phyloP scores from a whole-genome alignment of 805 yeast species.

The Starmera dryadoides region DNA sequence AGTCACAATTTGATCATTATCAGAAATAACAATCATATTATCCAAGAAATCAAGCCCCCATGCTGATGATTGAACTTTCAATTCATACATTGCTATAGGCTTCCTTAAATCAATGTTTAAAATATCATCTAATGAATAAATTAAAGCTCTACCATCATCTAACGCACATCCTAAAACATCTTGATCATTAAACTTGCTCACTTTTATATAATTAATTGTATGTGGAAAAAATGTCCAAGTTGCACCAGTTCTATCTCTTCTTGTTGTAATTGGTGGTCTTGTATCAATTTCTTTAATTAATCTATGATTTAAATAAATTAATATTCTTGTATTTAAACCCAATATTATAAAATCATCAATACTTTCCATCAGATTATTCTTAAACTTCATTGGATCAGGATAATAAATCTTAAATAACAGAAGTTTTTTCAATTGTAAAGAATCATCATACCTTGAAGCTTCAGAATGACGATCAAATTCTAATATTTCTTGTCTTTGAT shows the following conservation, averaged over 20 bases:
- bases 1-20: slow-evolving; percentile 42
- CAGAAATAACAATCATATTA: slow-evolving; percentile 40
- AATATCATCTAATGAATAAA: slow-evolving; percentile 29
- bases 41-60: slow-evolving; percentile 56
- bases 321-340: slow-evolving; percentile 7
- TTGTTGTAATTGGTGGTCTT: slow-evolving; percentile 10
- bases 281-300: slow-evolving; percentile 3
- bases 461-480: not conserved
- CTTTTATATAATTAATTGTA: slow-evolving; percentile 44
- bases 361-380: slow-evolving; percentile 15
- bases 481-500: slow-evolving; percentile 4
- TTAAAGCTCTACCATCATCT: slow-evolving; percentile 47
- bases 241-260: slow-evolving; percentile 31
- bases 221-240: slow-evolving; percentile 52
- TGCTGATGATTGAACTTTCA: slow-evolving; percentile 37
- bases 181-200: slow-evolving; percentile 26
- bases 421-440: slow-evolving; percentile 3
- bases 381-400: slow-evolving; percentile 5
- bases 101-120: slow-evolving; percentile 16
- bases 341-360: slow-evolving; percentile 5
- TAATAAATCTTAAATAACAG: not conserved
- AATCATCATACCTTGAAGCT: slow-evolving; percentile 11
- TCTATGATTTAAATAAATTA: slow-evolving; percentile 6
- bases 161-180: slow-evolving; percentile 41
- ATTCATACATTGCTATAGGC: slow-evolving; percentile 19